Evolutionary conservation across 441 rosid genomes (phyloP).

Genomic region (Erysimum pusillum): DNA sequence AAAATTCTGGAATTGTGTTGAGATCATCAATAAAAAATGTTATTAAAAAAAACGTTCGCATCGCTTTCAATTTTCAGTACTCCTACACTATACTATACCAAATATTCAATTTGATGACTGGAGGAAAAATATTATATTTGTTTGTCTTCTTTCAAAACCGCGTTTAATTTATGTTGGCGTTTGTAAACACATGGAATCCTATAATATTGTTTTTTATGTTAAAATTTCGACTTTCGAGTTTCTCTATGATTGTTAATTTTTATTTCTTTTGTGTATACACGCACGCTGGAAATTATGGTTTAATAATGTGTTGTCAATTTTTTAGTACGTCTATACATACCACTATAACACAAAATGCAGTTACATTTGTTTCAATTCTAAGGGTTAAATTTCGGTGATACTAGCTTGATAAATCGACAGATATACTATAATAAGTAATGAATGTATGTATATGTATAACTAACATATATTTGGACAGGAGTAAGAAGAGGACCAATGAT

Average conservation of each 20-base stretch:
- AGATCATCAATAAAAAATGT: slow-evolving; percentile 6
- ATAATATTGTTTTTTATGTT: slow-evolving; percentile 8
- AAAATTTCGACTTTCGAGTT: slow-evolving; percentile 27
- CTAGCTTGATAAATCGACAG: neutral
- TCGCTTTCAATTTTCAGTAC: slow-evolving; percentile 25
- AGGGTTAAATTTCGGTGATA: neutral
- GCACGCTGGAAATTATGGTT: slow-evolving; percentile 2
- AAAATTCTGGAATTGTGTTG: slow-evolving; percentile 2
- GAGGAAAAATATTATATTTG: slow-evolving; percentile 4
- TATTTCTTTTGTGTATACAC: neutral
- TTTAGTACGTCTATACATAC: neutral
- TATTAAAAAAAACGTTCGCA: neutral
- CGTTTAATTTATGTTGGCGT: slow-evolving; percentile 28
- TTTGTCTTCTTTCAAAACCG: slow-evolving; percentile 20
- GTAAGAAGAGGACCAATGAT: neutral
- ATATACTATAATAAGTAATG: neutral
- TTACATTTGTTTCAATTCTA: too few relatives aligned
- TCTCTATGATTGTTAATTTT: slow-evolving; percentile 4
- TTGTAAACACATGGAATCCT: slow-evolving; percentile 36
- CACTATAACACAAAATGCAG: neutral
- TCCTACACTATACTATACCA: neutral
- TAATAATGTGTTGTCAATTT: neutral
- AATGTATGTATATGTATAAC: too few relatives aligned
- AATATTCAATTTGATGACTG: slow-evolving; percentile 20
- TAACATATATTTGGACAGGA: neutral